Evolutionary conservation across 2,329 filamentous ascomycete genomes (phyloP), one percentile per base, ranked within the genome.

Genomic region (Sporothrix variecibatus): DNA sequence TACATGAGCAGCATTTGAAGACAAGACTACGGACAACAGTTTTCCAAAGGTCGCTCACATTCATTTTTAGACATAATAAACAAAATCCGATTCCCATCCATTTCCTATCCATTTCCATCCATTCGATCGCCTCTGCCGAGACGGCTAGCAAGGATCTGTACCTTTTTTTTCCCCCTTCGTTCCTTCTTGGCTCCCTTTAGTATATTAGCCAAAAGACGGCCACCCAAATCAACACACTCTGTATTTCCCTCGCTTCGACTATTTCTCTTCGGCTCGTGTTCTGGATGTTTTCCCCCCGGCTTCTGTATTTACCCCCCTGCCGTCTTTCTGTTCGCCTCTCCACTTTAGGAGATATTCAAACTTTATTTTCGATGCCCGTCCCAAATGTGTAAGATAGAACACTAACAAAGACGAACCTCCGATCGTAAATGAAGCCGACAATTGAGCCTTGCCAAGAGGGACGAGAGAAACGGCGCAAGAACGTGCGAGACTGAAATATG

Each of bases 121-220:
- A 51, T n/a, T 68, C 6, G 51, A 51, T 56, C n/a, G 15, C 15
- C 43, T 51, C 65, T 68, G 43, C 65, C 65, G 43, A 68, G 65
- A 51, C 65, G 26, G 26, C 62, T 15, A 28, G 38, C 17, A 34
- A 6, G 1, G 9, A 12, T 23, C 12, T 51, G 43, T 51, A n/a
- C 28, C 23, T 4, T 51, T 51, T 40, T 64, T 46, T 9, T 23
- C 20, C 15, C 1, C 40, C 23, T 56, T 56, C 11, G 20, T 15
- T 56, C 8, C 31, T n/a, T 58, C 69, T 58, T 60, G 67, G 67
- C 67, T 40, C 2, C 40, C 17, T 70, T 40, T 51, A 3, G 34
- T 20, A 26, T 26, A 38, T 60, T 73, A 60, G 53, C 69, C 69
- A 46, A 71, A 46, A 53, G 34, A 43, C 31, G n/a, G 12, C 3